Evolutionary conservation across 495 filamentous ascomycete genomes (phyloP).

Genomic region (Hypomontagnella monticulosa): DNA sequence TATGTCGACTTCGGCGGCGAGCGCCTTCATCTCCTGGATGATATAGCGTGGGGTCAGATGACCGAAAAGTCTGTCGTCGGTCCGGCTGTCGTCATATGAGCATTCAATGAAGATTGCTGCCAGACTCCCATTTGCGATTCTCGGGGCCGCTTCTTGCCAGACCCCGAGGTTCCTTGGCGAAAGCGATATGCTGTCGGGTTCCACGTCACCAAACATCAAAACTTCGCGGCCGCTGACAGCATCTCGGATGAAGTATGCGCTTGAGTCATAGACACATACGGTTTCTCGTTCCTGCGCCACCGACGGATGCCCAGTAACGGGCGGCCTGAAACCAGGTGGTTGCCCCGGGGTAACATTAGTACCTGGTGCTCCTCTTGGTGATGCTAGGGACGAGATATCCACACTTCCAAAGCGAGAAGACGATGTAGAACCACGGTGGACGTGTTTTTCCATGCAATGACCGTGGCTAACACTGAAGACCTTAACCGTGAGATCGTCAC

Average conservation of each 20-base stretch:
- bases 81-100: conserved; percentile 81
- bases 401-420: conserved; percentile 54
- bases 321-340: conserved; percentile 31
- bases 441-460: conserved; percentile 78
- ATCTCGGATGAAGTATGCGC: conserved; percentile 90
- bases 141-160: conserved; percentile 87
- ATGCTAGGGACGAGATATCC: conserved; percentile 38
- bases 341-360: conserved; percentile 36
- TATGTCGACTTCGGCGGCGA: conserved; percentile 72
- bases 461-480: conserved; percentile 87
- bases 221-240: conserved; percentile 74
- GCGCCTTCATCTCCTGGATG: conserved; percentile 73
- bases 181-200: conserved; percentile 86
- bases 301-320: conserved; percentile 36
- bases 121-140: conserved; percentile 74
- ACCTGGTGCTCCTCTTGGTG: conserved; percentile 29
- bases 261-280: conserved; percentile 78
- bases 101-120: conserved; percentile 93
- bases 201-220: conserved; percentile 94
- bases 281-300: conserved; percentile 49
- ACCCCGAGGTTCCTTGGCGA: conserved; percentile 80
- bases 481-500: conserved; percentile 81
- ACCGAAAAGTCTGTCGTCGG: conserved; percentile 81
- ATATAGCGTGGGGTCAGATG: conserved; percentile 87
- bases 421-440: conserved; percentile 64